A percentile compares a stretch with the other conserved stretches of the same genome.
These are phyloP conservation scores for Calonectria henricotiae DNA, from an alignment of 2,329 filamentous ascomycete genomes.

Conservation along the genomic window DNA sequence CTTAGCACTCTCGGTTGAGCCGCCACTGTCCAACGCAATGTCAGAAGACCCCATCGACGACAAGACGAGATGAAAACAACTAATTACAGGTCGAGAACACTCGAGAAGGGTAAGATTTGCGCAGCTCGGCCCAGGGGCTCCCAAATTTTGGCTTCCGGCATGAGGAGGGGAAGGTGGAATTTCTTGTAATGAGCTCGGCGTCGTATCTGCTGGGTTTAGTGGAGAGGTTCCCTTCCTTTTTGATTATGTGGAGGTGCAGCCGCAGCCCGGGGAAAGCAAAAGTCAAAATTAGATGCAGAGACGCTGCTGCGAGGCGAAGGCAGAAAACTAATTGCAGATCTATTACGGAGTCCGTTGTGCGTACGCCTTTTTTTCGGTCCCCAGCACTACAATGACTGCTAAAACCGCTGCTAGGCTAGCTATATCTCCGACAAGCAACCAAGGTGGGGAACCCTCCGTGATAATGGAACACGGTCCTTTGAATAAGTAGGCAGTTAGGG, in stretches of 20 bases:
- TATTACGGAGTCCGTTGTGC: constrained; percentile 16
- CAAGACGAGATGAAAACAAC: constrained; percentile 48
- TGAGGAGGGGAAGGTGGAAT: constrained; percentile 12
- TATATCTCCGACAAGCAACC: constrained; percentile 21
- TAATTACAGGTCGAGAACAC: constrained; percentile 31
- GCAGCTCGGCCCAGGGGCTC: constrained; percentile 39
- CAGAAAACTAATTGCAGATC: constrained; percentile 23
- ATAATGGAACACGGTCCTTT: constrained; percentile 33
- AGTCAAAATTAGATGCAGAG: constrained; percentile 24
- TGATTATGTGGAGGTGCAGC: constrained; percentile 24
- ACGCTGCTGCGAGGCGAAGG: constrained; percentile 14
- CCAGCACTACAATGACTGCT: constrained; percentile 13
- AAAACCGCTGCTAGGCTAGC: constrained; percentile 9
- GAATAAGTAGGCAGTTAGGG: constrained; percentile 5
- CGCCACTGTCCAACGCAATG: constrained; percentile 36
- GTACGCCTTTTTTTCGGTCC: background rate
- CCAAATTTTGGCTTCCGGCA: background rate
- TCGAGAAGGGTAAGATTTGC: constrained; percentile 31
- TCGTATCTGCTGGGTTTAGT: background rate
- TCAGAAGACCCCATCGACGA: constrained; percentile 33
- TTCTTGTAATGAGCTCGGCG: constrained; percentile 20
- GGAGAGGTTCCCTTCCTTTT: background rate
- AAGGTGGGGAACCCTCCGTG: constrained; percentile 24
- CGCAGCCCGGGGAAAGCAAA: constrained; percentile 20
- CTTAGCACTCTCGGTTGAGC: constrained; percentile 40